These are phyloP conservation scores for Exsudoporus frostii DNA, from an alignment of 768 basidiomycete genomes.

Conservation along the genomic window DNA sequence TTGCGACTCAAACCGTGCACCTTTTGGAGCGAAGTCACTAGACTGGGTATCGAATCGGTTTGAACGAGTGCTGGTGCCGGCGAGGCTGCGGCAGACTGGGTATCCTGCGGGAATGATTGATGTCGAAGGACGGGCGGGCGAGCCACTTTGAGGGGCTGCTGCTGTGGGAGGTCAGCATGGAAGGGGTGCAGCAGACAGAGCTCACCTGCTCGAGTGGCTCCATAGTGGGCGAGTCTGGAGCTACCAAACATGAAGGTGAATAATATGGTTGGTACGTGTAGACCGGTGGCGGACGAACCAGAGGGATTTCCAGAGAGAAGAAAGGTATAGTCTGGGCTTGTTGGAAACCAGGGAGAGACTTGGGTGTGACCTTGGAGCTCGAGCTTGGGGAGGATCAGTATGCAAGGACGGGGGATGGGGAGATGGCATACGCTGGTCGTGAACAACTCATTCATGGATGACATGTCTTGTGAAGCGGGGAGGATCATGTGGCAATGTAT, in stretches of 20 bases:
- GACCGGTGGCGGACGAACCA: conserved; percentile 11
- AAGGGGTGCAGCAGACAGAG: not conserved
- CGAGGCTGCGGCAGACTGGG: conserved; percentile 16
- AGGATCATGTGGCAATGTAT: conserved; percentile 61
- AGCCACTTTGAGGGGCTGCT: not conserved
- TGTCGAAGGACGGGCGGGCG: conserved; percentile 26
- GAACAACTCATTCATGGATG: conserved; percentile 46
- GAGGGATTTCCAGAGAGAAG: conserved; percentile 43
- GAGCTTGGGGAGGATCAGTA: conserved; percentile 16
- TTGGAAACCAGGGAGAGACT: conserved; percentile 39
- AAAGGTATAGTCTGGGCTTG: conserved; percentile 37
- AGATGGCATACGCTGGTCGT: conserved; percentile 39
- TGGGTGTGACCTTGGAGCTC: conserved; percentile 22
- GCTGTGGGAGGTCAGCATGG: conserved; percentile 11
- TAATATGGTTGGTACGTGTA: not conserved
- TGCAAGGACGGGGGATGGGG: not conserved
- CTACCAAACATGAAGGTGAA: not conserved
- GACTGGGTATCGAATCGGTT: conserved; percentile 39
- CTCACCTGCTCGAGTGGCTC: conserved; percentile 16
- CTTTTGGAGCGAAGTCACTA: conserved; percentile 63
- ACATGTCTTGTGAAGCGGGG: conserved; percentile 44
- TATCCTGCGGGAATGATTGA: conserved; percentile 29
- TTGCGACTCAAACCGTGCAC: conserved; percentile 70
- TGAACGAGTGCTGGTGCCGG: conserved; percentile 9
- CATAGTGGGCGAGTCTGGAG: conserved; percentile 10